A percentile compares a stretch with the other conserved stretches of the same genome.
Conservation (phyloP, 2,329 filamentous ascomycete genomes). For the Xylaria sp. region DNA sequence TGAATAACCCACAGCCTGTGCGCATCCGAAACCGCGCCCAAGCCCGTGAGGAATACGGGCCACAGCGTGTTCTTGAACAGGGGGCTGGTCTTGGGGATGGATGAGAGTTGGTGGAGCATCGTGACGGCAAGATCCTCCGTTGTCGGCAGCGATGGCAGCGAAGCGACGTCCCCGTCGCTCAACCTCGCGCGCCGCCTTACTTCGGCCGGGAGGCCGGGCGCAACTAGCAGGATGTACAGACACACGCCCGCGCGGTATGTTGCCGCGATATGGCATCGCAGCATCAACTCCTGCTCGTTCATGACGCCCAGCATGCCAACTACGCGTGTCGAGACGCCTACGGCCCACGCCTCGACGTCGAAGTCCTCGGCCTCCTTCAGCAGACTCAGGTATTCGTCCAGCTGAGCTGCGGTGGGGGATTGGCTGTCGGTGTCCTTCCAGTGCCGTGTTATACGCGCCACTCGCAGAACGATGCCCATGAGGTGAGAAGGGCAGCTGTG, state of each 20-base stretch:
- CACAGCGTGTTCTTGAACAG: slow-evolving; percentile 66
- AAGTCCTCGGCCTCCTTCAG: slow-evolving; percentile 50
- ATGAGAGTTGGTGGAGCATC: slow-evolving; percentile 56
- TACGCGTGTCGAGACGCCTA: slow-evolving; percentile 43
- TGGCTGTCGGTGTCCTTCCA: slow-evolving; percentile 34
- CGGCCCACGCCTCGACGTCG: slow-evolving; percentile 51
- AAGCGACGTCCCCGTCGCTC: not conserved
- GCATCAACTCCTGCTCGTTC: slow-evolving; percentile 46
- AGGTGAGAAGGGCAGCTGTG: slow-evolving; percentile 44
- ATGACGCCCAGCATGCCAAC: slow-evolving; percentile 38
- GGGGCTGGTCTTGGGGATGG: slow-evolving; percentile 53
- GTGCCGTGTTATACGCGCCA: slow-evolving; percentile 51
- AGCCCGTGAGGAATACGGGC: slow-evolving; percentile 63
- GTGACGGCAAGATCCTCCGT: slow-evolving; percentile 54
- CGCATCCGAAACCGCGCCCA: slow-evolving; percentile 54
- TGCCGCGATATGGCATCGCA: slow-evolving; percentile 50
- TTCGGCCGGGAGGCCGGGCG: slow-evolving; percentile 34
- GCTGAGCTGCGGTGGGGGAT: slow-evolving; percentile 42
- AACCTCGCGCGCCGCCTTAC: slow-evolving; percentile 12
- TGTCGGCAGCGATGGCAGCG: slow-evolving; percentile 46
- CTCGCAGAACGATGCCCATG: slow-evolving; percentile 52
- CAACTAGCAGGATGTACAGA: slow-evolving; percentile 51
- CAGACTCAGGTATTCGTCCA: slow-evolving; percentile 46
- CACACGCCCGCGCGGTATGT: slow-evolving; percentile 55
- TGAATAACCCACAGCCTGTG: slow-evolving; percentile 59